Evolutionary conservation across 2,329 filamentous ascomycete genomes (phyloP).

Genomic region (Venturia nashicola): DNA sequence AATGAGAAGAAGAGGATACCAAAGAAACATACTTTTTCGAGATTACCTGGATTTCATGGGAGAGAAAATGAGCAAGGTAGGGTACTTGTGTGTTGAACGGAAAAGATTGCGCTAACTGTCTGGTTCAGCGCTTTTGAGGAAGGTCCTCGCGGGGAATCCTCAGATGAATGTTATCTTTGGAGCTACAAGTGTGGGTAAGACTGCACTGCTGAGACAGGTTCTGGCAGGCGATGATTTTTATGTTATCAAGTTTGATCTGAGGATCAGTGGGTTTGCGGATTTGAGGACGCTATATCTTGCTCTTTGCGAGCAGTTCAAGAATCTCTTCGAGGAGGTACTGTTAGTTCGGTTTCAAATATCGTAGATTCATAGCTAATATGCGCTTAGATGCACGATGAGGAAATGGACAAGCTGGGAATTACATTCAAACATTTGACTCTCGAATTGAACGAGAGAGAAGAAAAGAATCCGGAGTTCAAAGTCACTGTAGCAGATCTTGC

Average conservation of each 20-base stretch:
- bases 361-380: background rate
- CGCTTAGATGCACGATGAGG: conserved; percentile 2
- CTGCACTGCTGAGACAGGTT: conserved; percentile 5
- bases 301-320: conserved; percentile 7
- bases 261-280: conserved; percentile 7
- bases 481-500: conserved; percentile 5
- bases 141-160: background rate
- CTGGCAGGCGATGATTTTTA: conserved; percentile 5
- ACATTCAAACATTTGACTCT: conserved; percentile 5
- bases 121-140: background rate
- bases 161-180: conserved; percentile 7
- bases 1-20: conserved; percentile 6
- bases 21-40: conserved; percentile 7
- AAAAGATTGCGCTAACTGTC: background rate
- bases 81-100: background rate
- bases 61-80: background rate
- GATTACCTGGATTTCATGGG: conserved; percentile 6
- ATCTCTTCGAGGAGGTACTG: conserved; percentile 1
- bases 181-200: conserved; percentile 3
- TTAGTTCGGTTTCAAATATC: background rate
- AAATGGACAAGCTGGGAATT: conserved; percentile 2
- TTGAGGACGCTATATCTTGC: conserved; percentile 6
- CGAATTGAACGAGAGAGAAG: background rate
- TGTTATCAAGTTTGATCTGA: conserved; percentile 6
- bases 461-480: background rate